Conservation (phyloP, 257 asterid genomes). For the Fraxinus anomala region DNA sequence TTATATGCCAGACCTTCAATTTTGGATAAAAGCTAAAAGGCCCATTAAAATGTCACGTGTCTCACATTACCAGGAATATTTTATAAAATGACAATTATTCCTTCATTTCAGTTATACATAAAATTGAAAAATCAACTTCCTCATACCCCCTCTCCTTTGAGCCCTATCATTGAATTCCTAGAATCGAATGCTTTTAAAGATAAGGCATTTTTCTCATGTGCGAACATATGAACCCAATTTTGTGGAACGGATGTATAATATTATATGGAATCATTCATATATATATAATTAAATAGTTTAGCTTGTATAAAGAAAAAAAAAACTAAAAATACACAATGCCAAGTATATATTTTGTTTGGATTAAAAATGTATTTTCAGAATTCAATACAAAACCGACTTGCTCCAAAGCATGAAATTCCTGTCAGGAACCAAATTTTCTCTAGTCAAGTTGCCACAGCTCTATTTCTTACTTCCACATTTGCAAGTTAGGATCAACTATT, state of each 20-base stretch:
- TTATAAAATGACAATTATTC: background rate
- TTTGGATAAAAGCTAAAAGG: background rate
- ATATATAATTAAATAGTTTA: too few relatives aligned
- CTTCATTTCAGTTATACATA: background rate
- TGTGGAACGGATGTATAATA: too few relatives aligned
- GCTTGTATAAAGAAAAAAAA: background rate
- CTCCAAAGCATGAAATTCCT: background rate
- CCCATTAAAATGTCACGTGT: background rate
- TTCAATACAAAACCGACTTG: background rate
- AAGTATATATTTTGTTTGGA: background rate
- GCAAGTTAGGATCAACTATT: background rate
- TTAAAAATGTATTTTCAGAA: background rate
- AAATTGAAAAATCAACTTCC: background rate
- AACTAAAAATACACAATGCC: too few relatives aligned
- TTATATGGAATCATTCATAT: background rate
- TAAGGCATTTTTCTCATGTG: background rate
- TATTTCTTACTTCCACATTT: background rate
- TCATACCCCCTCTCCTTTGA: background rate
- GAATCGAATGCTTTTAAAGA: background rate
- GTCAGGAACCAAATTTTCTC: background rate
- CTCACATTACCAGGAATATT: background rate
- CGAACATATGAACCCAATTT: too few relatives aligned
- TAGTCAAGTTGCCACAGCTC: background rate
- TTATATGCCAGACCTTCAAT: background rate
- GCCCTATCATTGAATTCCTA: background rate